These are phyloP conservation scores for Pseudogymnoascus sp. DNA, from an alignment of 2,329 filamentous ascomycete genomes.

Conservation along the genomic window DNA sequence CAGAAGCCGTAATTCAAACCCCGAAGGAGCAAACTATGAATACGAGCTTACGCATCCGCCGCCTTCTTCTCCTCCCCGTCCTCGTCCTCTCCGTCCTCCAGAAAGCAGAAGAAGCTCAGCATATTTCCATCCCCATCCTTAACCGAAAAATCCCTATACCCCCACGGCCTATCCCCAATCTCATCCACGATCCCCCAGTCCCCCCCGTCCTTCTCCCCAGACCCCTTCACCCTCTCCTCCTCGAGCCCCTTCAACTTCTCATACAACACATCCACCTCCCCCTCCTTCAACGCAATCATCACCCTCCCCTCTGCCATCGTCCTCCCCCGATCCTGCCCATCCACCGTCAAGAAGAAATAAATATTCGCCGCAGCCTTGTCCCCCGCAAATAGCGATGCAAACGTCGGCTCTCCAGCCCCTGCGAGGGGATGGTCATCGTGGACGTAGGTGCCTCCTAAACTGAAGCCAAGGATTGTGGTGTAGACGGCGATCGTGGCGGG, in stretches of 20 bases:
- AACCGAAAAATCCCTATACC: constrained; percentile 5
- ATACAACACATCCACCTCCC: background rate
- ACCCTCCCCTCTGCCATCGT: background rate
- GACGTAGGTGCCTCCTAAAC: background rate
- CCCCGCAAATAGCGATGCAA: background rate
- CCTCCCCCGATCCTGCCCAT: background rate
- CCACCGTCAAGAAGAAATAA: background rate
- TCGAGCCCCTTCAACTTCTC: background rate
- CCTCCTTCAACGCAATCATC: background rate
- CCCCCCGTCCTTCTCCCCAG: background rate
- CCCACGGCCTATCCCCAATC: constrained; percentile 9
- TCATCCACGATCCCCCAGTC: background rate
- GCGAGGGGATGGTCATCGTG: background rate
- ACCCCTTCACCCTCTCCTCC: background rate
- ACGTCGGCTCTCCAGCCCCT: background rate
- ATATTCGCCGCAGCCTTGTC: background rate
- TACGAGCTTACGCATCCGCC: background rate
- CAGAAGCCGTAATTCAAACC: background rate
- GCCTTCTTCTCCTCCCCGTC: background rate
- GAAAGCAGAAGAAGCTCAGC: constrained; percentile 10
- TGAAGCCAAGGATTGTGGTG: background rate
- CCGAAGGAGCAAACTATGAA: background rate
- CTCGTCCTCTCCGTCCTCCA: background rate
- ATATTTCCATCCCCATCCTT: constrained; percentile 5
- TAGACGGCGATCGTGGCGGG: constrained; percentile 8